phyloP scores from a whole-genome alignment of 768 basidiomycete genomes.

The Calvatia gigantea region DNA sequence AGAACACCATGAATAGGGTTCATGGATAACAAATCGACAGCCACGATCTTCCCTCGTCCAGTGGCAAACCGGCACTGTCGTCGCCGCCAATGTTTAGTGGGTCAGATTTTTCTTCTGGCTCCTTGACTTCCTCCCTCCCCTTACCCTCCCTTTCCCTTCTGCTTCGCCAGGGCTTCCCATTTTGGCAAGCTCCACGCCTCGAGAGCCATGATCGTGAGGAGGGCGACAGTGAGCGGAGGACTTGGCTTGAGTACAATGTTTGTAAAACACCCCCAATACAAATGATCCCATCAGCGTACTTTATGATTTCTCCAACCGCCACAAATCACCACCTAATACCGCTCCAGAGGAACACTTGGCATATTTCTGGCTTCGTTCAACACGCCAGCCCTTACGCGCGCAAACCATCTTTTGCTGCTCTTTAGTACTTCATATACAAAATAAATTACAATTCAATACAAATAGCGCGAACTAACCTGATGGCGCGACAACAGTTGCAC shows the following conservation, averaged over 20 bases:
- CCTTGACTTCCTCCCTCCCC: neutral
- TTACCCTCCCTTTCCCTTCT: constrained; percentile 4
- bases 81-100: constrained; percentile 40
- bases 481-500: too few species aligned
- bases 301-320: too few species aligned
- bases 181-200: constrained; percentile 25
- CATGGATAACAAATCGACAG: constrained; percentile 79
- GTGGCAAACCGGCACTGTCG: neutral
- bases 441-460: too few species aligned
- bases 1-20: constrained; percentile 71
- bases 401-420: too few species aligned
- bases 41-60: constrained; percentile 56
- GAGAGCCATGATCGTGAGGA: constrained; percentile 49
- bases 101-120: constrained; percentile 24
- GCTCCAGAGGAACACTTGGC: too few species aligned
- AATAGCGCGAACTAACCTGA: too few species aligned
- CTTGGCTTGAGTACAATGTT: neutral
- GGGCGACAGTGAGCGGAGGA: neutral
- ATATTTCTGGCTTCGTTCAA: too few species aligned
- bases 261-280: too few species aligned
- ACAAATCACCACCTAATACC: too few species aligned
- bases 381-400: too few species aligned
- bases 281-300: too few species aligned
- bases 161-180: neutral
- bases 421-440: too few species aligned